Evolutionary conservation across 805 yeast species (phyloP).

Genomic region (Jamesozyma hellenica): DNA sequence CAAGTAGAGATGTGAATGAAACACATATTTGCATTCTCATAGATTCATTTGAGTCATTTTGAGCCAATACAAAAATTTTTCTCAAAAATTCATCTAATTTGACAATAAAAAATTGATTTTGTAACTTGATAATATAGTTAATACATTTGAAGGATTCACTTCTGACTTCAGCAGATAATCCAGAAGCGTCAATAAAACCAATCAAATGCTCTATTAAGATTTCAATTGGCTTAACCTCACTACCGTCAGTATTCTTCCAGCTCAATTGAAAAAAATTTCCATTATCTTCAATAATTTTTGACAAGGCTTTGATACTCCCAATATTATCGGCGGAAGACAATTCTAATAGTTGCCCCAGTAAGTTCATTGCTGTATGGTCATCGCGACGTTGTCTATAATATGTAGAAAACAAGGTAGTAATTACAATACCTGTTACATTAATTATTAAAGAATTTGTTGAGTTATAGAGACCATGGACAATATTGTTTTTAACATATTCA

Average conservation of each 20-base stretch:
- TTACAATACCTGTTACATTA: conserved; percentile 83
- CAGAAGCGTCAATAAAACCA: conserved; percentile 33
- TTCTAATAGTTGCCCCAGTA: conserved; percentile 58
- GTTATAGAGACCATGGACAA: conserved; percentile 33
- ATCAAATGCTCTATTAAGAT: conserved; percentile 59
- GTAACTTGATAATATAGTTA: conserved; percentile 63
- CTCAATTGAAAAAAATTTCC: conserved; percentile 54
- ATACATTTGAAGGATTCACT: conserved; percentile 60
- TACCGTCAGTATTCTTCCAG: conserved; percentile 33
- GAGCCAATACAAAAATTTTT: conserved; percentile 60
- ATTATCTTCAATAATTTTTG: conserved; percentile 87
- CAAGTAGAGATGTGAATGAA: conserved; percentile 62
- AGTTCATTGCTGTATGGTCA: conserved; percentile 46
- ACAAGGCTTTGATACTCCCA: conserved; percentile 55
- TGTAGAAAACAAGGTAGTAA: conserved; percentile 66
- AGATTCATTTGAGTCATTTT: conserved; percentile 39
- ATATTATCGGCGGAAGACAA: conserved; percentile 41
- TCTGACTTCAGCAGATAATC: conserved; percentile 37
- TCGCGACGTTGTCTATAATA: conserved; percentile 29
- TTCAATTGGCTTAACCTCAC: conserved; percentile 44
- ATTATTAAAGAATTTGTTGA: conserved; percentile 41
- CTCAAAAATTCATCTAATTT: conserved; percentile 57
- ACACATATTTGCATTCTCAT: conserved; percentile 70
- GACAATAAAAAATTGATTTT: conserved; percentile 53
- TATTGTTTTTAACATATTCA: conserved; percentile 36